Conservation (phyloP, 257 asterid species). For the Rauvolfia tetraphylla region DNA sequence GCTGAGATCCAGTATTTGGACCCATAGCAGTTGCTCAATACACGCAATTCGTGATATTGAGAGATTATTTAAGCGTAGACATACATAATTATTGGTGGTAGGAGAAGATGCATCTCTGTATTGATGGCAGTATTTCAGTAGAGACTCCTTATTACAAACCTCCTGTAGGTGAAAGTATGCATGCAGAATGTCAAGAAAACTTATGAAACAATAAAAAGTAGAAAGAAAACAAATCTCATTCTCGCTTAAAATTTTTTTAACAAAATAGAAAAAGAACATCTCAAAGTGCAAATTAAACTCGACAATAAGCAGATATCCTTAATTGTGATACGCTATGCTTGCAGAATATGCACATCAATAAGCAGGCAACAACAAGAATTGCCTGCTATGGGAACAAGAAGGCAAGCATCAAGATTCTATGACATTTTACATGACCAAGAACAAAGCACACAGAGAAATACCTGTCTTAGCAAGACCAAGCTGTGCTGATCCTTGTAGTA, state of each 20-base stretch:
- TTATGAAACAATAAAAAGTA: background rate
- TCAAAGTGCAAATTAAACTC: background rate
- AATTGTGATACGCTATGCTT: background rate
- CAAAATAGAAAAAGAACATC: too few species aligned
- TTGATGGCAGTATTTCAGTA: constrained; percentile 38
- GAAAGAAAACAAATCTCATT: background rate
- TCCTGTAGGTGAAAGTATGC: constrained; percentile 39
- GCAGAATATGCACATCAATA: background rate
- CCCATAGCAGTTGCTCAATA: constrained; percentile 76
- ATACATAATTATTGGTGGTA: constrained; percentile 24
- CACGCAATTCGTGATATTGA: constrained; percentile 71
- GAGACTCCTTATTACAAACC: constrained; percentile 46
- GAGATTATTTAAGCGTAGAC: constrained; percentile 57
- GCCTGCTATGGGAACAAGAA: background rate
- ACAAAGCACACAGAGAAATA: constrained; percentile 22
- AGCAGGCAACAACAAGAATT: background rate
- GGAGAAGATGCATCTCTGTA: constrained; percentile 53
- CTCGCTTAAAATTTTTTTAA: too few species aligned
- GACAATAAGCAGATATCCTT: background rate
- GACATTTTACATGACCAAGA: background rate
- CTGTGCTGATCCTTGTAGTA: constrained; percentile 76
- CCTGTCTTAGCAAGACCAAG: constrained; percentile 73
- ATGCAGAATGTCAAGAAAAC: background rate
- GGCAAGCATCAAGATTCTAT: background rate
- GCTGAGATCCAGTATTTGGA: constrained; percentile 90